These are phyloP conservation scores for Sphagnum tenellum DNA, from an alignment of 225 moss, liverwort and hornwort species.

Conservation along the genomic window DNA sequence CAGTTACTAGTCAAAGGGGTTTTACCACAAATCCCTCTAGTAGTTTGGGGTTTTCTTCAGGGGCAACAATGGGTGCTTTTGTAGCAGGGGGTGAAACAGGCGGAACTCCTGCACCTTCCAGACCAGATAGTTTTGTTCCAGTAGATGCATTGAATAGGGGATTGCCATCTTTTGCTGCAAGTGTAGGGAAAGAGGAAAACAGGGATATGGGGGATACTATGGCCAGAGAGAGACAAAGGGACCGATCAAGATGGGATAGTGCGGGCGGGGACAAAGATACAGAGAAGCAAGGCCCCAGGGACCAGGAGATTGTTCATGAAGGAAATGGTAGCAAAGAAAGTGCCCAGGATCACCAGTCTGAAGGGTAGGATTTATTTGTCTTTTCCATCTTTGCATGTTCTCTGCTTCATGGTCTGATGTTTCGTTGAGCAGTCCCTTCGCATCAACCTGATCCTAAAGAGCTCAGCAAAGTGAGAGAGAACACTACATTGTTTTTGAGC, in stretches of 20 bases:
- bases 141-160: slow-evolving; percentile 23
- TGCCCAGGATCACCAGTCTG: slow-evolving; percentile 23
- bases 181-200: slow-evolving; percentile 19
- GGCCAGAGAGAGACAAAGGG: slow-evolving; percentile 12
- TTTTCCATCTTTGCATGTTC: not conserved
- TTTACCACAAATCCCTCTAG: slow-evolving; percentile 4
- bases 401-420: not conserved
- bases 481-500: not conserved
- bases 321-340: slow-evolving; percentile 27
- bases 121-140: slow-evolving; percentile 4
- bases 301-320: slow-evolving; percentile 32
- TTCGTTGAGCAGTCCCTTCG: too few species aligned
- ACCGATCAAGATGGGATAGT: too few species aligned
- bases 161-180: slow-evolving; percentile 11
- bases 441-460: too few species aligned
- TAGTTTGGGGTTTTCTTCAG: not conserved
- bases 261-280: slow-evolving; percentile 16
- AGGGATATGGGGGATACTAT: slow-evolving; percentile 18
- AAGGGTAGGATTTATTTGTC: slow-evolving; percentile 14
- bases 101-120: slow-evolving; percentile 4
- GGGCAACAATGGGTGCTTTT: slow-evolving; percentile 6
- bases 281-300: slow-evolving; percentile 26
- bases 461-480: not conserved
- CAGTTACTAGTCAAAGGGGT: slow-evolving; percentile 23
- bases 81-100: slow-evolving; percentile 10